Evolutionary conservation across 2,329 filamentous ascomycete genomes (phyloP), one percentile per base, ranked within the genome.

Genomic region (Gaeumannomyces sp.): DNA sequence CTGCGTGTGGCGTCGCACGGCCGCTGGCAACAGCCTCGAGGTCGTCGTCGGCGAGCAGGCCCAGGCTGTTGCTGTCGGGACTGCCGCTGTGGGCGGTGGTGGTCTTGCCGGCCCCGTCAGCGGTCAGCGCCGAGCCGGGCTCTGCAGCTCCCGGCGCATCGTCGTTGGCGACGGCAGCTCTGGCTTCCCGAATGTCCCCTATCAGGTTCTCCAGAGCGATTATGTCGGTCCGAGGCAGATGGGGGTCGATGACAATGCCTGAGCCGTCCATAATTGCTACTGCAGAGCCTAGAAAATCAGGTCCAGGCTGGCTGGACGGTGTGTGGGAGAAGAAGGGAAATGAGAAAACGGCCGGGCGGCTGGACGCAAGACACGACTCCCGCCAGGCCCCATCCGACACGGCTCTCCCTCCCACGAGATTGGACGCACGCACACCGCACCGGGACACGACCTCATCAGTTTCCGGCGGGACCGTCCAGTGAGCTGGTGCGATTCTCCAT

Each of bases 151-250:
- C 45, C 45, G 22, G 19, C 45, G 22, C 45, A 25, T 53, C n/a
- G 6, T 53, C 45, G 5, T 16, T 19, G 38, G 38, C 38, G 22
- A 11, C 27, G 33, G 38, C 25, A 16, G 60, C 45, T 33, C 64
- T 71, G 65, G 58, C 69, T 45, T 65, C 63, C 19, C 71, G 68
- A 66, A 80, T 76, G 64, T 81, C 78, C 45, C 72, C 69, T 65
- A 74, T 72, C 59, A 81, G 72, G 66, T 75, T 78, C 69, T 73
- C 70, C 25, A 81, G 72, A 16, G 81, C 73, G 25, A 79, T 67
- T 28, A 70, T 69, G 68, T 81, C 79, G 57, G 79, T 72, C 66
- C 71, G 75, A 45, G 79, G 80, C 65, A 81, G 70, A 64, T 75
- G 75, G 64, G 74, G 71, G 69, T 76, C 78, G 65, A 78, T 73